Evolutionary conservation across 164 flowering plant species (phyloP).

Genomic region (Aristolochia fimbriata): DNA sequence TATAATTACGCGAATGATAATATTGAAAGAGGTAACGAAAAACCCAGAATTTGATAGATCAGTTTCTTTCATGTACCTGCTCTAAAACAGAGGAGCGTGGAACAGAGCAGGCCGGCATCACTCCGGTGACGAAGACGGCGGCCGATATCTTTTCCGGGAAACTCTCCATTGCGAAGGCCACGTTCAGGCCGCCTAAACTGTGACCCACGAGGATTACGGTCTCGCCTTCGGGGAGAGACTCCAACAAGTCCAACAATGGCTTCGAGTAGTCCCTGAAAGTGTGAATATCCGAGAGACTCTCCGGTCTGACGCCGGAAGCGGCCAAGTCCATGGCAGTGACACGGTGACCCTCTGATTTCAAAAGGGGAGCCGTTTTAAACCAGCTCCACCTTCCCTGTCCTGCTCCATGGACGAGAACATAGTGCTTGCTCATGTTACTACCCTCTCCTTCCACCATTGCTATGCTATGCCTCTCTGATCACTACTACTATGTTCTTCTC

Average conservation of each 20-base stretch:
- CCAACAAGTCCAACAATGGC: conserved; percentile 34
- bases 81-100: neutral
- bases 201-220: conserved; percentile 40
- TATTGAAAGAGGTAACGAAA: too few species aligned
- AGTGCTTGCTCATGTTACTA: neutral
- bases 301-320: neutral
- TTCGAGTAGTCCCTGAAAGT: conserved; percentile 1
- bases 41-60: neutral
- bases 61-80: too few species aligned
- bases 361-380: neutral
- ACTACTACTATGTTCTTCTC: too few species aligned
- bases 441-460: neutral
- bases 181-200: conserved; percentile 25
- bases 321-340: neutral
- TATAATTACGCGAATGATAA: too few species aligned
- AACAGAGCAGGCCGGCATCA: neutral
- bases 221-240: conserved; percentile 16
- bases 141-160: conserved; percentile 25
- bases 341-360: neutral
- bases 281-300: neutral
- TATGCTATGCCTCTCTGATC: too few species aligned
- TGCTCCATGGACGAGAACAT: neutral
- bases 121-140: conserved; percentile 22
- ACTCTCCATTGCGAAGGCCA: conserved; percentile 31
- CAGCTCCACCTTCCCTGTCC: neutral